phyloP scores from a whole-genome alignment of 331 rosid genomes.

The Cucumis variabilis region DNA sequence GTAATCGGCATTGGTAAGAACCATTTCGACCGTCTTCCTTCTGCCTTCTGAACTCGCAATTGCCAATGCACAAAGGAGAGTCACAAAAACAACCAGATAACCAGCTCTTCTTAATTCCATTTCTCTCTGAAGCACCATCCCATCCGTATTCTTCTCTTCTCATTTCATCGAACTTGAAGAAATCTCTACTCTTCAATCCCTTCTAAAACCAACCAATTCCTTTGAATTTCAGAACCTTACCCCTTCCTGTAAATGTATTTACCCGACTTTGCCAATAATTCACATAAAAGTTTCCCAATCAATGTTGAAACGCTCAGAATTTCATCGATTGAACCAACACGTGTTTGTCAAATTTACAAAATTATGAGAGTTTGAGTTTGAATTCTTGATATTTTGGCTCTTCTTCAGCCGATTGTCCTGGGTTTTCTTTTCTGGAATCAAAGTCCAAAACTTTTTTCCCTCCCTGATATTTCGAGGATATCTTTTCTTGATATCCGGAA shows the following conservation, averaged over 20 bases:
- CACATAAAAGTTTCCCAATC: slow-evolving; percentile 29
- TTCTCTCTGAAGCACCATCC: slow-evolving; percentile 46
- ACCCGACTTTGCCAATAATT: slow-evolving; percentile 22
- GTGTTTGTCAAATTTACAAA: background rate
- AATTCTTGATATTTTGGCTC: slow-evolving; percentile 1
- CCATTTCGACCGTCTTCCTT: slow-evolving; percentile 48
- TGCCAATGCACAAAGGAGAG: slow-evolving; percentile 72
- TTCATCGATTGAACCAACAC: no score
- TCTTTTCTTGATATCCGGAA: slow-evolving; percentile 40
- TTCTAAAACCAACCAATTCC: slow-evolving; percentile 18
- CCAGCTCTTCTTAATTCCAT: slow-evolving; percentile 69
- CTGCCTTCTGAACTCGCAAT: slow-evolving; percentile 67
- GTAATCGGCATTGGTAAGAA: slow-evolving; percentile 35
- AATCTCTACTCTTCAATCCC: slow-evolving; percentile 26
- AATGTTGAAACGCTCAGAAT: background rate
- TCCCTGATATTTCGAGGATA: slow-evolving; percentile 8
- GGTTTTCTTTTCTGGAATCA: background rate
- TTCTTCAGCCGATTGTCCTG: background rate
- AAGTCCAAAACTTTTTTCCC: background rate
- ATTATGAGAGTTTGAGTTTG: background rate
- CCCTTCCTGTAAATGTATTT: slow-evolving; percentile 31
- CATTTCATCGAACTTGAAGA: slow-evolving; percentile 67
- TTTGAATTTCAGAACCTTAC: background rate
- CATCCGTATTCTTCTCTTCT: slow-evolving; percentile 49
- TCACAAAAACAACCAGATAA: slow-evolving; percentile 57